Percentiles rank a stretch among this genome's conserved stretches.
These are phyloP conservation scores for Jackrogersella minutella DNA, from an alignment of 495 filamentous ascomycete species.

Conservation along the genomic window DNA sequence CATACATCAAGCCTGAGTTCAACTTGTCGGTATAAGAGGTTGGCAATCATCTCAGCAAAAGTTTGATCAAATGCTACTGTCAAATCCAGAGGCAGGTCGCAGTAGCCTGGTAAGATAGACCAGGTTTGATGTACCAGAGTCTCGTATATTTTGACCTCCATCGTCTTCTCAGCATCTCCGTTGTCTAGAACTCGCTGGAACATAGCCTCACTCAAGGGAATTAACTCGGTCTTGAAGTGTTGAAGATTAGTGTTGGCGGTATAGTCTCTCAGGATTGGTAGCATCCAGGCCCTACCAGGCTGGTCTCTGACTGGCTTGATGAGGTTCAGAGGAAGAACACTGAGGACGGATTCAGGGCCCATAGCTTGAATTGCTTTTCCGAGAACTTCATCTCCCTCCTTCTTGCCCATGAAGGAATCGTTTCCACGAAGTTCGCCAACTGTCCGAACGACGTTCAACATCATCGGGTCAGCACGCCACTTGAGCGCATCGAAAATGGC, in stretches of 20 bases:
- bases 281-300: slow-evolving; percentile 90
- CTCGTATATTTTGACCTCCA: slow-evolving; percentile 97
- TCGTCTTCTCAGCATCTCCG: slow-evolving; percentile 79
- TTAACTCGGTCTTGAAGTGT: slow-evolving; percentile 85
- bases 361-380: slow-evolving; percentile 85
- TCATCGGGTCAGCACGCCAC: slow-evolving; percentile 81
- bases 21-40: slow-evolving; percentile 89
- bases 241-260: slow-evolving; percentile 83
- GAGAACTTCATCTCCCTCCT: slow-evolving; percentile 89
- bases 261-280: slow-evolving; percentile 86
- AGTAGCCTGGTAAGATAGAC: slow-evolving; percentile 94
- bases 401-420: slow-evolving; percentile 90
- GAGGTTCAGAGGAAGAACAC: slow-evolving; percentile 85
- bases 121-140: slow-evolving; percentile 95
- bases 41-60: slow-evolving; percentile 92
- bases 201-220: slow-evolving; percentile 87
- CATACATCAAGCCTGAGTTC: slow-evolving; percentile 88
- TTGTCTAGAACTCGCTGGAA: slow-evolving; percentile 88
- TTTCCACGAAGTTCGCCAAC: slow-evolving; percentile 89
- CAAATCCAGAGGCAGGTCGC: slow-evolving; percentile 86
- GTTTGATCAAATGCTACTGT: slow-evolving; percentile 77
- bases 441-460: slow-evolving; percentile 74
- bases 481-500: slow-evolving; percentile 85
- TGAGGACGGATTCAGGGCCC: slow-evolving; percentile 83
- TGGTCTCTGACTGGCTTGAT: slow-evolving; percentile 75